These are phyloP conservation scores for Coemansia sp. DNA, from an alignment of 192 early-diverging fungal species.

Conservation along the genomic window DNA sequence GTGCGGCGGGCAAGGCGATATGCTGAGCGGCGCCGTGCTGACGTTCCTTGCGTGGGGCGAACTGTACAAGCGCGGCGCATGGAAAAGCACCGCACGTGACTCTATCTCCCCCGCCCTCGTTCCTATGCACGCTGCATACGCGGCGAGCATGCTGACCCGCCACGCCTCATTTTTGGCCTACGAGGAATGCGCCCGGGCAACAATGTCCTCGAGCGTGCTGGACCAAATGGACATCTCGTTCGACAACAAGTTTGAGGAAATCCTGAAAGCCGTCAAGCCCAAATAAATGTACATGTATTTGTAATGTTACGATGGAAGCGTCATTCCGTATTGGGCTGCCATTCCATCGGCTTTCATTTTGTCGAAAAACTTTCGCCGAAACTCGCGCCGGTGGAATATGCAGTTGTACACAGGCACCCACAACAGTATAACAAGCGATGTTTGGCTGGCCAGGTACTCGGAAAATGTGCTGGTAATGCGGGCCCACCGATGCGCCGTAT, in stretches of 20 bases:
- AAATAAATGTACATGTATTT: conserved; percentile 5
- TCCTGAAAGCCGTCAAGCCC: conserved; percentile 35
- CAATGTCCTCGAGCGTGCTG: conserved; percentile 39
- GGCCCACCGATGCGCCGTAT: conserved; percentile 28
- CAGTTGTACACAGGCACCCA: conserved; percentile 41
- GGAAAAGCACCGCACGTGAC: conserved; percentile 29
- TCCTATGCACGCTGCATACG: conserved; percentile 67
- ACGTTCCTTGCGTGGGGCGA: conserved; percentile 88
- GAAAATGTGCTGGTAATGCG: conserved; percentile 20
- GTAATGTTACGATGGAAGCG: neutral
- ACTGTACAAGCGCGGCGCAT: conserved; percentile 59
- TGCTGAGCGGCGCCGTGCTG: conserved; percentile 79
- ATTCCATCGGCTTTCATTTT: conserved; percentile 48
- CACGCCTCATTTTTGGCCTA: conserved; percentile 53
- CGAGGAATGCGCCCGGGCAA: conserved; percentile 44
- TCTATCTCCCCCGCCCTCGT: conserved; percentile 38
- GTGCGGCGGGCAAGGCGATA: conserved; percentile 96
- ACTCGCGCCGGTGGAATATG: conserved; percentile 30
- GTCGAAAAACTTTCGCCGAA: conserved; percentile 24
- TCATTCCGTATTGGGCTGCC: conserved; percentile 26
- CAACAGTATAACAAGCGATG: conserved; percentile 29
- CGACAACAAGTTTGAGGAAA: conserved; percentile 55
- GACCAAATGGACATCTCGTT: conserved; percentile 52
- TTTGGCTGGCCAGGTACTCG: conserved; percentile 29
- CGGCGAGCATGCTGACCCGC: conserved; percentile 43